Evolutionary conservation across 345 rosid species (phyloP).

Genomic region (Theobroma cacao): DNA sequence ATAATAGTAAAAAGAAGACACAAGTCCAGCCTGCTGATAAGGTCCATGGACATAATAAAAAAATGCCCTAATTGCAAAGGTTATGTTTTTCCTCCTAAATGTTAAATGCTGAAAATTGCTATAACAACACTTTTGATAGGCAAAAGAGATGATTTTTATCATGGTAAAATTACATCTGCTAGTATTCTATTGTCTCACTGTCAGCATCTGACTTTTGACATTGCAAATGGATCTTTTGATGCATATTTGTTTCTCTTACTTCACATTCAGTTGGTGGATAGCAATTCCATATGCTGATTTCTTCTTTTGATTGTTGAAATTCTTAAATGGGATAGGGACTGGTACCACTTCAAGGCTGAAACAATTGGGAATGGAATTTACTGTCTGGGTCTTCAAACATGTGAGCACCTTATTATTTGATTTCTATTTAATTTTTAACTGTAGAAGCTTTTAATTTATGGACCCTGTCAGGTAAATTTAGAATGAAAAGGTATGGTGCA

Average conservation of each 20-base stretch:
- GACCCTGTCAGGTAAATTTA: not conserved
- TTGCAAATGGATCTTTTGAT: not conserved
- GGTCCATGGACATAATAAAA: not conserved
- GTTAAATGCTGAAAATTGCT: not conserved
- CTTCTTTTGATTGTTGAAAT: constrained; percentile 14
- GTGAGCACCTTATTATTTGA: constrained; percentile 42
- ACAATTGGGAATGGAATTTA: constrained; percentile 98
- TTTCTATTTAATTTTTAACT: constrained; percentile 19
- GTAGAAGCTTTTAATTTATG: not conserved
- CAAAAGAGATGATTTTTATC: not conserved
- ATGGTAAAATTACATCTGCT: not conserved
- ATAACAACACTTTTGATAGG: not conserved
- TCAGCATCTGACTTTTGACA: not conserved
- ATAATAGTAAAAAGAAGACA: not conserved
- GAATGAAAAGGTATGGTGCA: not conserved
- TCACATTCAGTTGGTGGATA: not conserved
- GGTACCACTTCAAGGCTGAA: constrained; percentile 87
- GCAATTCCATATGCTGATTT: constrained; percentile 7
- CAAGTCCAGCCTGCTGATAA: not conserved
- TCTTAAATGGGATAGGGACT: constrained; percentile 48
- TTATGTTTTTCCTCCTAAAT: not conserved
- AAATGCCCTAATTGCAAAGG: not conserved
- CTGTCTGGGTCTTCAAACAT: constrained; percentile 98
- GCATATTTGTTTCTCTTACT: not conserved
- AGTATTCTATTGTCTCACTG: not conserved